phyloP scores from a whole-genome alignment of 2,329 filamentous ascomycete genomes.

The Tolypocladium ophioglossoides region DNA sequence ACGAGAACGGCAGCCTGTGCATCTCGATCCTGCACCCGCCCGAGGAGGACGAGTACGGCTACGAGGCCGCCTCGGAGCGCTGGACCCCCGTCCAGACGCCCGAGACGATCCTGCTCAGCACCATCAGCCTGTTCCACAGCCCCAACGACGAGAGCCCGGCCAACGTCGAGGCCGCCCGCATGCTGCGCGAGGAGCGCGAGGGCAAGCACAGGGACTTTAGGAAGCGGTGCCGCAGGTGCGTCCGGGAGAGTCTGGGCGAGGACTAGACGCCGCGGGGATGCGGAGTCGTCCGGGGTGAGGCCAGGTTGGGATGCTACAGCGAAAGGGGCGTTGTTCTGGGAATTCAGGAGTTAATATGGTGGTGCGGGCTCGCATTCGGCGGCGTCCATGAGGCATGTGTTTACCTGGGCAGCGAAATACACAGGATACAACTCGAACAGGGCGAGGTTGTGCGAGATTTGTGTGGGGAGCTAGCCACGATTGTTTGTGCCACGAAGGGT shows the following conservation, averaged over 20 bases:
- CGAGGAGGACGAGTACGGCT: constrained; percentile 87
- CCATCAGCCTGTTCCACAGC: constrained; percentile 83
- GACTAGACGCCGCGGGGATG: constrained; percentile 28
- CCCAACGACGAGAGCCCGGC: constrained; percentile 95
- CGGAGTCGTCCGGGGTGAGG: neutral
- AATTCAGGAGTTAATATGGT: neutral
- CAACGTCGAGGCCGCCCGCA: constrained; percentile 82
- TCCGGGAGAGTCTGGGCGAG: constrained; percentile 71
- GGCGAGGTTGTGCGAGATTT: neutral
- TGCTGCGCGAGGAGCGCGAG: constrained; percentile 71
- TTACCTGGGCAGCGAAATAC: neutral
- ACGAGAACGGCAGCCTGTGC: constrained; percentile 77
- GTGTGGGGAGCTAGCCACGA: neutral
- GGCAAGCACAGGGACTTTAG: constrained; percentile 61
- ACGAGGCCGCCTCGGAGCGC: constrained; percentile 80
- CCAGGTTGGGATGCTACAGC: neutral
- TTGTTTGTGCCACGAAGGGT: too few species aligned
- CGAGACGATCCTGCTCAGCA: constrained; percentile 84
- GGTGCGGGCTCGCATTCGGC: neutral
- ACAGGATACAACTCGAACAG: neutral
- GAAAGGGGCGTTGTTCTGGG: neutral
- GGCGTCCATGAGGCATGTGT: neutral
- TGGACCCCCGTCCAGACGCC: constrained; percentile 94
- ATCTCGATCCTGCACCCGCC: constrained; percentile 96
- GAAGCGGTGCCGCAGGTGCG: constrained; percentile 65